A percentile compares a stretch with the other conserved stretches of the same genome.
Evolutionary conservation across 225 moss, liverwort and hornwort genomes (phyloP).

Genomic region (Marchantia paleacea): DNA sequence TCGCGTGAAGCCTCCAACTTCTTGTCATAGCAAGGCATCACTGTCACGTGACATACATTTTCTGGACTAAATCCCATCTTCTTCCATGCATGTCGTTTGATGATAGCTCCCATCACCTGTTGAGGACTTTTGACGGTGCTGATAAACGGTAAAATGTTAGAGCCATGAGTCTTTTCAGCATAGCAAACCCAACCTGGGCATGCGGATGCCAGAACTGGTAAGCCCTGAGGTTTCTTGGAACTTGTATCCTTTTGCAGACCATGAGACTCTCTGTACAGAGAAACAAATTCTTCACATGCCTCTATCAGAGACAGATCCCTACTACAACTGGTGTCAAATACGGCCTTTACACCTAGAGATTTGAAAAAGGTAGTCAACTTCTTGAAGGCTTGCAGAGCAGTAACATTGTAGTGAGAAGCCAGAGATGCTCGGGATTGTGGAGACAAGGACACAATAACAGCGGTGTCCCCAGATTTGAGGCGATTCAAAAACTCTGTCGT

Average conservation of each 20-base stretch:
- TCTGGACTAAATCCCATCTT: constrained; percentile 67
- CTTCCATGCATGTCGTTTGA: constrained; percentile 62
- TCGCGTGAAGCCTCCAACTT: constrained; percentile 97
- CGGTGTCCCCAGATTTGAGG: constrained; percentile 50
- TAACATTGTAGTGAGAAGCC: constrained; percentile 73
- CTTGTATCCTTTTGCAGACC: constrained; percentile 10
- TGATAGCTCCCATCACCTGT: constrained; percentile 89
- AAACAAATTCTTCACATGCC: constrained; percentile 80
- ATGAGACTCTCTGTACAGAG: constrained; percentile 39
- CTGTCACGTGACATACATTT: constrained; percentile 80
- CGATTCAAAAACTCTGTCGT: constrained; percentile 69
- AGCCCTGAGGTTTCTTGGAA: constrained; percentile 32
- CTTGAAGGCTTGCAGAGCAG: constrained; percentile 77
- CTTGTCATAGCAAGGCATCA: constrained; percentile 99
- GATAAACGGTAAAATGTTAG: constrained; percentile 76
- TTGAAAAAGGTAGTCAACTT: constrained; percentile 83
- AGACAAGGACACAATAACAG: constrained; percentile 90
- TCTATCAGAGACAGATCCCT: constrained; percentile 79
- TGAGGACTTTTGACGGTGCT: constrained; percentile 97
- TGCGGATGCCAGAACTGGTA: constrained; percentile 84
- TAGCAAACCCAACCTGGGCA: constrained; percentile 99
- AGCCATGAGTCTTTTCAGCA: constrained; percentile 93
- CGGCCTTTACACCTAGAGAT: constrained; percentile 78
- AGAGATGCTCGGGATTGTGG: constrained; percentile 95
- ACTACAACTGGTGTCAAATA: constrained; percentile 95